These are phyloP conservation scores for Globisporangium irregulare DNA, from an alignment of 352 stramenopile genomes.

Conservation along the genomic window DNA sequence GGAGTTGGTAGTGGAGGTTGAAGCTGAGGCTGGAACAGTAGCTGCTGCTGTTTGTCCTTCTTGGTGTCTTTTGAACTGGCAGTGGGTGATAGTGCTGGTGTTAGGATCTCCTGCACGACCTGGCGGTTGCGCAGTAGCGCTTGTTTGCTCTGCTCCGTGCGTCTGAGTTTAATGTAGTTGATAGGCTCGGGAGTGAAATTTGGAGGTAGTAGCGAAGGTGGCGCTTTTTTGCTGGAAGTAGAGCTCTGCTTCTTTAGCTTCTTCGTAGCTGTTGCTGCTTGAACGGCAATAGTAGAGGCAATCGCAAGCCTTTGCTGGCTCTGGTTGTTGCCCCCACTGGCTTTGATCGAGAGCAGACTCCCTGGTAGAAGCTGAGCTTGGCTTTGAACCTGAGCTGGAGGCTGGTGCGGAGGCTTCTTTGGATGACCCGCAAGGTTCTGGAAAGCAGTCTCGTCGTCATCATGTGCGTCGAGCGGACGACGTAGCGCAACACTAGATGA, in stretches of 20 bases:
- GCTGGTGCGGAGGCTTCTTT: slow-evolving; percentile 11
- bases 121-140: slow-evolving; percentile 49
- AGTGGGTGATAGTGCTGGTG: slow-evolving; percentile 21
- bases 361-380: background rate
- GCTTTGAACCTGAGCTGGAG: background rate
- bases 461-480: background rate
- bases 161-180: slow-evolving; percentile 62
- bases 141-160: slow-evolving; percentile 50
- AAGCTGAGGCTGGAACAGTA: background rate
- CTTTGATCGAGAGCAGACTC: slow-evolving; percentile 10
- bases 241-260: background rate
- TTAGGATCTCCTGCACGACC: slow-evolving; percentile 49
- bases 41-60: background rate
- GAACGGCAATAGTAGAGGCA: too few relatives aligned
- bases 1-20: background rate
- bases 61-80: background rate
- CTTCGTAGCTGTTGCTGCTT: background rate
- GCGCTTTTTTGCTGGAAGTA: background rate
- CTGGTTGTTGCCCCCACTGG: slow-evolving; percentile 3
- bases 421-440: background rate
- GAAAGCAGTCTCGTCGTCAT: background rate
- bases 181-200: slow-evolving; percentile 36
- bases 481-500: background rate
- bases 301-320: background rate
- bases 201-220: background rate